Evolutionary conservation across 1,284 basidiomycete species (phyloP), one percentile per base, ranked within the genome.

Genomic region (Apiotrichum akiyoshidainum): DNA sequence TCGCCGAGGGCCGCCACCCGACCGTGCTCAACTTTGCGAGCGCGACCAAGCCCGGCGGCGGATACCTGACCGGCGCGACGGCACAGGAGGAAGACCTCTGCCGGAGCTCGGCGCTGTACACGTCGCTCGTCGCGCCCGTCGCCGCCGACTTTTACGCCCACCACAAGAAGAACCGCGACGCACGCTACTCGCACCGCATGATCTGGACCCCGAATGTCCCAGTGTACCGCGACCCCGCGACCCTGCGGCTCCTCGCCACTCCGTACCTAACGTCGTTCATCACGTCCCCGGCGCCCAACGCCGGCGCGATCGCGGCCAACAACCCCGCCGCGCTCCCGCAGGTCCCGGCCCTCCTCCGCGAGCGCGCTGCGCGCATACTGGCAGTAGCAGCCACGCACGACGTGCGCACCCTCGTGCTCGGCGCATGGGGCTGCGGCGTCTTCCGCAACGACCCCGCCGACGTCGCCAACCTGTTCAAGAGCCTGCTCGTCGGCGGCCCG

Each of bases 1-100:
- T 51, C 52, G 19, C 22, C 21, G 47, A 56, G 35, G 41, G 48
- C n/a, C 40, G n/a, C 22, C 44, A 40, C 42, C 41, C 21, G 21
- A 5, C 46, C 5, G 58, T 59, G 21, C 61, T 63, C 46, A 63
- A 63, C 58, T 63, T 52, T 44, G 61, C 61, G 22, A 55, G 52
- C 13, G 61, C 61, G 10, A 59, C 55, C 14, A 54, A 60, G 22
- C 58, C 58, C 8, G 61, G 61, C 34, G 61, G 61, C 5, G 61
- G 61, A 14, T 63, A 63, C 53, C 53, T 63, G 7, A 41, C 40
- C 2, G 61, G 61, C 33, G 61, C 61, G 11, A 33, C 19, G 11
- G 61, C 61, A 39, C 61, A 63, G 46, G 61, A 63, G 50, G 61
- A 63, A 21, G 61, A 63, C 46, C 17, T 63, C 21, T 63, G 61